These are phyloP conservation scores for Leccinum subgranulosum DNA, from an alignment of 768 basidiomycete species.

Conservation along the genomic window DNA sequence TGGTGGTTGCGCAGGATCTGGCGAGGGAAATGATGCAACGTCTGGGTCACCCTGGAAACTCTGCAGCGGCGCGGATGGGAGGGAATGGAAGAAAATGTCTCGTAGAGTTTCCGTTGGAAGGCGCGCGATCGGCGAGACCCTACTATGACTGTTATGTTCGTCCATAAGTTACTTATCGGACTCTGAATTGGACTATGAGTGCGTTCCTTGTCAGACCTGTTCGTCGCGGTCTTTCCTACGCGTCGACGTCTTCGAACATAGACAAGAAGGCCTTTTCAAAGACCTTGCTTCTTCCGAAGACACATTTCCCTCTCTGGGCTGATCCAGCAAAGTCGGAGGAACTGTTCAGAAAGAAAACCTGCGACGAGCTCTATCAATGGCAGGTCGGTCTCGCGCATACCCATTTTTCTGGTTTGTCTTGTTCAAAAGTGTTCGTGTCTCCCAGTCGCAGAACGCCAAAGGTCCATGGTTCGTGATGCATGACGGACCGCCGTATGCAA, in stretches of 20 bases:
- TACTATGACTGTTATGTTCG: too few relatives aligned
- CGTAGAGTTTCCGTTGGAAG: not conserved
- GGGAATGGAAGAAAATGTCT: not conserved
- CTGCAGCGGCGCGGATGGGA: not conserved
- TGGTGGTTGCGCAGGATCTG: not conserved
- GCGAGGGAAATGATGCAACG: not conserved
- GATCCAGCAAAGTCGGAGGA: slow-evolving; percentile 63
- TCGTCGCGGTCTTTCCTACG: slow-evolving; percentile 16
- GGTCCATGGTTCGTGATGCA: slow-evolving; percentile 81
- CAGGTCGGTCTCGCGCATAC: slow-evolving; percentile 49
- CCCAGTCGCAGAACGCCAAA: slow-evolving; percentile 60
- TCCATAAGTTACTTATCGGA: too few relatives aligned
- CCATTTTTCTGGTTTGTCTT: not conserved
- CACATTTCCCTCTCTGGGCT: slow-evolving; percentile 70
- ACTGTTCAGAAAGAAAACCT: slow-evolving; percentile 57
- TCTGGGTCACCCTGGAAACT: not conserved
- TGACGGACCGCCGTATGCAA: slow-evolving; percentile 97
- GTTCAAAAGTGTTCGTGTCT: not conserved
- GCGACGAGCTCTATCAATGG: slow-evolving; percentile 73
- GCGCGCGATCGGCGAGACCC: not conserved
- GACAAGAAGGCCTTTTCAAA: slow-evolving; percentile 44
- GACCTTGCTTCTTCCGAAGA: slow-evolving; percentile 80
- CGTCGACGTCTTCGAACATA: not conserved
- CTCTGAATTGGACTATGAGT: not conserved
- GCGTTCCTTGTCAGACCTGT: slow-evolving; percentile 7